Base-by-base conservation (phyloP, 441 rosid species). In the Pelargonium australe region DNA sequence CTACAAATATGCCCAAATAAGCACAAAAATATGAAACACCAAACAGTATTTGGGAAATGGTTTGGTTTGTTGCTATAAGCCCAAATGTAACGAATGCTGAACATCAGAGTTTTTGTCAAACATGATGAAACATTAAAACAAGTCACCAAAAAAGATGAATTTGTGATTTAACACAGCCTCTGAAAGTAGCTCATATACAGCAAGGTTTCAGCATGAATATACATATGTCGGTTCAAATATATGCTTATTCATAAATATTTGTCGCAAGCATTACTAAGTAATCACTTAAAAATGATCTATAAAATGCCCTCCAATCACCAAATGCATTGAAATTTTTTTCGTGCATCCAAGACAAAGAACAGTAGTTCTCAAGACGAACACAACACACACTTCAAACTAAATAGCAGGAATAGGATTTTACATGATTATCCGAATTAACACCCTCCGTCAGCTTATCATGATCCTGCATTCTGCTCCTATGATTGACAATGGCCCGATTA, bases 401-500 rank as follows among this genome's bases (percentile, higher is more conserved):
- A 57, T 19, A 57, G 62, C 62, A 57, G 9, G 62, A 57, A 17
- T 7, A 57, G 62, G 12, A 57, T 25, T 57, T 57, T 7, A 57
- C 62, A 17, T 57, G 19, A 75, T 19, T 44, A 65, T 64, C 44
- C 47, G 23, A 6, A 77, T 86, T 83, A 76, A 86, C 95, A 85
- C 65, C 79, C 37, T 76, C 62, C 67, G 28, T 63, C 57, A 47
- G 67, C 65, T 53, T 34, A 58, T 40, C 76, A 71, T 44, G 10
- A 64, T 65, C 68, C 75, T 74, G 67, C 75, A 73, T 61, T 64
- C 66, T 81, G 64, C 79, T 79, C 69, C 78, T 28, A 66, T 81
- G 73, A 61, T 84, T 80, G 66, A 25, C 70, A 71, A 94, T 73
- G 5, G 90, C 80, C 8, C 94, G 85, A 70, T 94, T 94, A 83